Conservation (phyloP, 2,329 filamentous ascomycete genomes). For the Ceratocystis variospora region DNA sequence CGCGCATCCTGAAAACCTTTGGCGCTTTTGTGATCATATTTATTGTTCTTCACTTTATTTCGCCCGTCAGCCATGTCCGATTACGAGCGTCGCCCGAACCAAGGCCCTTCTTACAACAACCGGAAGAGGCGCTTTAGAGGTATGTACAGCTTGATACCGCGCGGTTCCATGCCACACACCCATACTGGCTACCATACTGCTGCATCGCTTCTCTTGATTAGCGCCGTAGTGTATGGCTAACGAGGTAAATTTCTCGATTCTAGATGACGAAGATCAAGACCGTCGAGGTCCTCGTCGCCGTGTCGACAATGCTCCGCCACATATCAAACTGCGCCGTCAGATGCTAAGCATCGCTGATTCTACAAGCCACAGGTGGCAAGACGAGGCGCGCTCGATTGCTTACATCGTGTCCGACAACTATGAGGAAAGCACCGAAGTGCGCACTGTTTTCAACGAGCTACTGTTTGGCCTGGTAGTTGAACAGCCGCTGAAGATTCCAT, state of each 20-base stretch:
- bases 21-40: background rate
- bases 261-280: slow-evolving; percentile 52
- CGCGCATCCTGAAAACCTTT: background rate
- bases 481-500: slow-evolving; percentile 96
- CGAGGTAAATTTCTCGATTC: background rate
- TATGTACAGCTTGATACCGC: slow-evolving; percentile 26
- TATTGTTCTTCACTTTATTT: background rate
- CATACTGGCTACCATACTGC: no score
- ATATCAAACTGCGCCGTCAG: slow-evolving; percentile 61
- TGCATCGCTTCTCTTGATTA: background rate
- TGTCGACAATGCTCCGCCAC: slow-evolving; percentile 54
- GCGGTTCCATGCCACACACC: no score
- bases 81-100: slow-evolving; percentile 41
- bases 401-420: slow-evolving; percentile 68
- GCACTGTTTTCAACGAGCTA: slow-evolving; percentile 57
- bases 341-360: slow-evolving; percentile 71
- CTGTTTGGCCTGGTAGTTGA: slow-evolving; percentile 66
- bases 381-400: slow-evolving; percentile 62
- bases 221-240: background rate
- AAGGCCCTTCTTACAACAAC: slow-evolving; percentile 36
- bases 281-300: slow-evolving; percentile 63
- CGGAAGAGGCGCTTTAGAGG: slow-evolving; percentile 73
- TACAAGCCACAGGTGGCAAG: slow-evolving; percentile 61
- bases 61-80: slow-evolving; percentile 35
- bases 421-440: slow-evolving; percentile 62